A percentile compares a stretch with the other conserved stretches of the same genome.
These are phyloP conservation scores for Skeletonema marinoi DNA, from an alignment of 108 stramenopile species.

Conservation along the genomic window DNA sequence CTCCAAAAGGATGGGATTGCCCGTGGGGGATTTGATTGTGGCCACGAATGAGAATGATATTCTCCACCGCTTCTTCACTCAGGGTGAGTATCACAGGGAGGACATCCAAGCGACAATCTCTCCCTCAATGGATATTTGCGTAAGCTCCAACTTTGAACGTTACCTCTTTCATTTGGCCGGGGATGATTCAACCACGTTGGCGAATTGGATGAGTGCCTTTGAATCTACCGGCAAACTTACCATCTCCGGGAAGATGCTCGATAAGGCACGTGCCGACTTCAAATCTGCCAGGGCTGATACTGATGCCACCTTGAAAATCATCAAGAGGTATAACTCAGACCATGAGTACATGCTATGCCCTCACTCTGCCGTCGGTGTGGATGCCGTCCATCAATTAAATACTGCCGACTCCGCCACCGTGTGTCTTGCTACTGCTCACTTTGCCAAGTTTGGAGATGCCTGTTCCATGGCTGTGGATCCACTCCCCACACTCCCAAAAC, in stretches of 20 bases:
- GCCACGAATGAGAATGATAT: slow-evolving; percentile 99
- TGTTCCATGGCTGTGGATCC: slow-evolving; percentile 75
- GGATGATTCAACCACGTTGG: slow-evolving; percentile 81
- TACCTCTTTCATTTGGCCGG: slow-evolving; percentile 95
- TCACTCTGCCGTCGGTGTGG: slow-evolving; percentile 95
- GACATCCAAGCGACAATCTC: slow-evolving; percentile 86
- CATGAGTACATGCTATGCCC: slow-evolving; percentile 95
- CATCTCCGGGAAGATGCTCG: slow-evolving; percentile 74
- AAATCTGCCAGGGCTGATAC: slow-evolving; percentile 84
- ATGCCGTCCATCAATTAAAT: slow-evolving; percentile 78
- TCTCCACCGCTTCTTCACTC: slow-evolving; percentile 95
- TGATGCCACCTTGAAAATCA: slow-evolving; percentile 80
- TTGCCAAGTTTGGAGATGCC: slow-evolving; percentile 96
- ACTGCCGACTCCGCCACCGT: slow-evolving; percentile 70
- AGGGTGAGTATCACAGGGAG: slow-evolving; percentile 93
- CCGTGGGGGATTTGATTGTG: slow-evolving; percentile 92
- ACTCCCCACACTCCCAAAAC: slow-evolving; percentile 67
- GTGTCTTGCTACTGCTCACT: slow-evolving; percentile 96
- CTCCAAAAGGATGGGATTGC: slow-evolving; percentile 97
- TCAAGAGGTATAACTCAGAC: slow-evolving; percentile 82
- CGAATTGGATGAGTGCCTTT: slow-evolving; percentile 92
- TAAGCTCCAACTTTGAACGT: slow-evolving; percentile 97
- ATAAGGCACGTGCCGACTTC: slow-evolving; percentile 88
- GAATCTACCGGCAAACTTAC: slow-evolving; percentile 92
- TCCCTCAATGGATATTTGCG: slow-evolving; percentile 99